Percentiles rank a stretch among this genome's conserved stretches.
phyloP scores from a whole-genome alignment of 345 rosid genomes.

The Punica granatum region DNA sequence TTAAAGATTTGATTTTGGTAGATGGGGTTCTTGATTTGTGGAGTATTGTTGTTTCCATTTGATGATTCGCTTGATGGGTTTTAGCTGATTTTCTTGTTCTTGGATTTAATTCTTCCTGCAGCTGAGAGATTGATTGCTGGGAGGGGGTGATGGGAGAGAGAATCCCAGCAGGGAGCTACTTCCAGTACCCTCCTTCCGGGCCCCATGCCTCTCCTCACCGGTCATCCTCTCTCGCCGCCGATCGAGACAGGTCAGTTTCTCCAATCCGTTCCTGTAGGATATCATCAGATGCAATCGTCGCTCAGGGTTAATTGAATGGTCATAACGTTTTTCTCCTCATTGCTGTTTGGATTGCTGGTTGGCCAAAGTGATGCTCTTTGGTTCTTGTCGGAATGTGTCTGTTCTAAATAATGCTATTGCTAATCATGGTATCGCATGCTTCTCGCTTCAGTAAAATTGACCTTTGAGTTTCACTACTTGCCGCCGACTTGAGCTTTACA shows the following conservation, averaged over 20 bases:
- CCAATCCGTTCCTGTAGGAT: neutral
- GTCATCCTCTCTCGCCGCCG: slow-evolving; percentile 54
- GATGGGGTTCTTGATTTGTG: neutral
- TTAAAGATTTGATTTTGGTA: neutral
- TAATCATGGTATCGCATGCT: neutral
- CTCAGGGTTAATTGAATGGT: neutral
- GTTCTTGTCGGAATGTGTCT: neutral
- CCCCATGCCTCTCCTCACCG: slow-evolving; percentile 80
- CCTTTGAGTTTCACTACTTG: neutral
- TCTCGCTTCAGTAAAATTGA: neutral
- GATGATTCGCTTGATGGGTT: neutral
- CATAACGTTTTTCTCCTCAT: neutral
- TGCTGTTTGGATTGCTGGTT: neutral
- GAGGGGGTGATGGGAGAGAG: slow-evolving; percentile 67
- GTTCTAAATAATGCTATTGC: neutral
- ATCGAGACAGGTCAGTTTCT: slow-evolving; percentile 62
- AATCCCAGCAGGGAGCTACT: slow-evolving; percentile 78
- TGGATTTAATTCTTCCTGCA: neutral
- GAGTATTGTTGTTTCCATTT: neutral
- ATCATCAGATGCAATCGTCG: neutral
- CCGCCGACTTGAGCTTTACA: neutral
- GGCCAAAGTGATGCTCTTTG: neutral
- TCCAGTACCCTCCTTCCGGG: slow-evolving; percentile 76
- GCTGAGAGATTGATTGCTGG: slow-evolving; percentile 14
- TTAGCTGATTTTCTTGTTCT: neutral